phyloP scores from a whole-genome alignment of 257 asterid genomes.

The Penstemon eatonii region DNA sequence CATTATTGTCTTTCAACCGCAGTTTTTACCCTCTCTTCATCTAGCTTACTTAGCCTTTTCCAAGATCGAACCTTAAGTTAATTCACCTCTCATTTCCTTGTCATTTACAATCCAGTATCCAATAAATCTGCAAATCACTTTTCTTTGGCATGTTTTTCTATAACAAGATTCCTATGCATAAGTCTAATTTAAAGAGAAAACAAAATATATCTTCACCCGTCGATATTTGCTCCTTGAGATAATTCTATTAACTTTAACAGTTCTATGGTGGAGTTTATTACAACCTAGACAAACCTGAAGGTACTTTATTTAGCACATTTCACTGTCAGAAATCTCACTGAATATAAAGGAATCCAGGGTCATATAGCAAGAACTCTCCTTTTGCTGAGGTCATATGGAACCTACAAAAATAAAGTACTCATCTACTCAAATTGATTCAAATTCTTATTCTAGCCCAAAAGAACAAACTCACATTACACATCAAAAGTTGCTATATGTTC shows the following conservation, averaged over 20 bases:
- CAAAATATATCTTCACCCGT: not conserved
- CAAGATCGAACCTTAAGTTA: too few species aligned
- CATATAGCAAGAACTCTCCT: too few species aligned
- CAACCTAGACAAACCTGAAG: too few species aligned
- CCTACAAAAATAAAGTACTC: not conserved
- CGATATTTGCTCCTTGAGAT: not conserved
- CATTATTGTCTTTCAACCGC: too few species aligned
- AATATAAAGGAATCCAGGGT: too few species aligned
- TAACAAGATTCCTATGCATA: not conserved
- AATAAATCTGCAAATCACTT: not conserved
- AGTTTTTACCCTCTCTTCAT: too few species aligned
- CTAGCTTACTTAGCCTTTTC: too few species aligned
- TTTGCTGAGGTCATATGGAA: conserved; percentile 1
- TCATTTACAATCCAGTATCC: conserved; percentile 8
- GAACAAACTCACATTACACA: conserved; percentile 1
- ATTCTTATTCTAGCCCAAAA: conserved; percentile 1
- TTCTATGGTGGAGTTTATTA: too few species aligned
- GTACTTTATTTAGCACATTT: too few species aligned
- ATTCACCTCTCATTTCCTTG: not conserved
- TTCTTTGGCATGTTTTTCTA: conserved; percentile 10
- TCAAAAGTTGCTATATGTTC: not conserved
- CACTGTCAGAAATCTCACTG: too few species aligned
- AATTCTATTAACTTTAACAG: not conserved
- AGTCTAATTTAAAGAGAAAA: conserved; percentile 2
- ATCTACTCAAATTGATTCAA: not conserved